Conservation (phyloP, 768 basidiomycete species). For the Hygrocybe coccinea region DNA sequence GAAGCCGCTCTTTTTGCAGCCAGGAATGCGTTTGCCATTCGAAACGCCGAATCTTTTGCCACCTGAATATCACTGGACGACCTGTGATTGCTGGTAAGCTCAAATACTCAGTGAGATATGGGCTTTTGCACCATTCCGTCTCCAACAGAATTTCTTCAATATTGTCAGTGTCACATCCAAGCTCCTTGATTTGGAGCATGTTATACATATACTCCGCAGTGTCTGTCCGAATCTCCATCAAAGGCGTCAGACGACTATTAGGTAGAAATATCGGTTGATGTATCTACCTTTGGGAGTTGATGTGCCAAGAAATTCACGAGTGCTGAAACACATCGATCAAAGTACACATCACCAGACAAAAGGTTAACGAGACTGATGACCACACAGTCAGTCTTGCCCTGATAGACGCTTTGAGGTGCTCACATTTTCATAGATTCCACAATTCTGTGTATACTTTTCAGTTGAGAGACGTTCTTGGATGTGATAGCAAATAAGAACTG, state of each 20-base stretch:
- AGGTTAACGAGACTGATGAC: conserved; percentile 58
- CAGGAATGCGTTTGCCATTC: background rate
- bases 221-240: conserved; percentile 67
- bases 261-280: conserved; percentile 6
- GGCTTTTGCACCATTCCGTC: conserved; percentile 67
- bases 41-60: background rate
- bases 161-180: conserved; percentile 59
- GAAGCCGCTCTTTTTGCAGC: background rate
- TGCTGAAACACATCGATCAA: conserved; percentile 38
- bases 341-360: conserved; percentile 47
- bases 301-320: conserved; percentile 68
- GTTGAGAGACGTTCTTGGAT: conserved; percentile 54
- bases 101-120: background rate
- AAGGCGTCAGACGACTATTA: background rate
- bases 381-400: conserved; percentile 10
- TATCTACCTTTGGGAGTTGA: conserved; percentile 74
- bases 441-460: conserved; percentile 84
- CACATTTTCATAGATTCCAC: conserved; percentile 82
- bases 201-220: conserved; percentile 83
- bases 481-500: conserved; percentile 50
- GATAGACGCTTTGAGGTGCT: conserved; percentile 20
- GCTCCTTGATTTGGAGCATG: conserved; percentile 63
- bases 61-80: conserved; percentile 29
- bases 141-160: conserved; percentile 69
- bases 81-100: conserved; percentile 35